A percentile compares a stretch with the other conserved stretches of the same genome.
Conservation (phyloP, 2,329 filamentous ascomycete species). For the Cladophialophora psammophila region DNA sequence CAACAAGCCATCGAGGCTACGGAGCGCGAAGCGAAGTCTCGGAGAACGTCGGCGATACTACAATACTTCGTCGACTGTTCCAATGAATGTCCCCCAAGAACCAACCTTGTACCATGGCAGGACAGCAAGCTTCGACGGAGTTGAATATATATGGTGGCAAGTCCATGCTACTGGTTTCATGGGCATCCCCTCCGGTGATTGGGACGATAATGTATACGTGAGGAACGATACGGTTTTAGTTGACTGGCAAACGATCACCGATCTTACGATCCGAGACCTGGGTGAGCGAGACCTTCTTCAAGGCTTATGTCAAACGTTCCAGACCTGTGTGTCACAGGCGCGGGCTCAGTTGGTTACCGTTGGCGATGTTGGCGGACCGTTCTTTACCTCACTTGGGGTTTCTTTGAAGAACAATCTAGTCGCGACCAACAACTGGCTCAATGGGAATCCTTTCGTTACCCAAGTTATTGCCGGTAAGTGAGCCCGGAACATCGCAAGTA, state of each 20-base stretch:
- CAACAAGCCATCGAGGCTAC: neutral
- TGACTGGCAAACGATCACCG: neutral
- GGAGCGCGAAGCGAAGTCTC: neutral
- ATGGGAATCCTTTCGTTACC: neutral
- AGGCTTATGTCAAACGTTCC: neutral
- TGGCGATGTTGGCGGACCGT: neutral
- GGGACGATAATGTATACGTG: neutral
- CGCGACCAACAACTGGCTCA: neutral
- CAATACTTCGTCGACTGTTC: neutral
- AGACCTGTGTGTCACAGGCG: neutral
- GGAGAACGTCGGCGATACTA: neutral
- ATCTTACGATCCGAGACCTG: neutral
- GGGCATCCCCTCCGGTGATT: neutral
- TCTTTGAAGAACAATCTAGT: neutral
- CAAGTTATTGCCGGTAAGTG: conserved; percentile 2
- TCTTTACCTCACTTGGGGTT: neutral
- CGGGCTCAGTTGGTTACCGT: neutral
- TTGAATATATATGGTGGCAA: conserved; percentile 6
- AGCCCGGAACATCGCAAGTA: neutral
- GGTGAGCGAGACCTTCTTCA: neutral
- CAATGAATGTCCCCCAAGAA: neutral
- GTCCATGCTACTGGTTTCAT: conserved; percentile 7
- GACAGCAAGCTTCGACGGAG: neutral
- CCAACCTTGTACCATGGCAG: conserved; percentile 2
- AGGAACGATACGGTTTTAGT: neutral